phyloP scores from a whole-genome alignment of 371 early-diverging fungal species.

The Massospora cicadina region DNA sequence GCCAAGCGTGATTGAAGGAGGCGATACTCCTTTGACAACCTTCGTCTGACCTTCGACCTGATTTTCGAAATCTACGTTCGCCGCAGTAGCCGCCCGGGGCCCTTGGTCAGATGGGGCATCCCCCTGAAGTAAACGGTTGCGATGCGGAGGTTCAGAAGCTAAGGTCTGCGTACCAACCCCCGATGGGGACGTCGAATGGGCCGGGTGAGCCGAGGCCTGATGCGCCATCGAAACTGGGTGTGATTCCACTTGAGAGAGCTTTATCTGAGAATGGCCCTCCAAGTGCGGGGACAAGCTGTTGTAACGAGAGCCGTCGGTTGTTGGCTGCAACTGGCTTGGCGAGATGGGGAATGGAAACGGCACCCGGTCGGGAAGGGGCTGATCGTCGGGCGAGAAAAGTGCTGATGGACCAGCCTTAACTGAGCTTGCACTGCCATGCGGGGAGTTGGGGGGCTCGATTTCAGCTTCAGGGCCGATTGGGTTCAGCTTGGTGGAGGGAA shows the following conservation, averaged over 20 bases:
- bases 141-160: neutral
- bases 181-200: neutral
- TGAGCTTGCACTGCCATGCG: neutral
- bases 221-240: neutral
- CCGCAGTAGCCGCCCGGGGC: neutral
- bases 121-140: neutral
- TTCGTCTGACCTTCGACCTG: neutral
- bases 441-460: neutral
- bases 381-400: neutral
- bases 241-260: neutral
- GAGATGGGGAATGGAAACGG: neutral
- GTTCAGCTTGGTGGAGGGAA: neutral
- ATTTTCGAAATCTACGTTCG: neutral
- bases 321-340: neutral
- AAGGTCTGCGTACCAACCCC: neutral
- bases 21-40: neutral
- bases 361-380: neutral
- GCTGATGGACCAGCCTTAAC: neutral
- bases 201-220: neutral
- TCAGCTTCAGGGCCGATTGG: too few relatives aligned
- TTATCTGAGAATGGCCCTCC: neutral
- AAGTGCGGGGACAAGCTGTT: neutral
- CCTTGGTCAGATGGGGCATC: neutral
- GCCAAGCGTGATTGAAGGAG: neutral
- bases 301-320: neutral